A percentile compares a stretch with the other conserved stretches of the same genome.
phyloP scores from a whole-genome alignment of 2,329 filamentous ascomycete genomes.

The Alternaria sp. region DNA sequence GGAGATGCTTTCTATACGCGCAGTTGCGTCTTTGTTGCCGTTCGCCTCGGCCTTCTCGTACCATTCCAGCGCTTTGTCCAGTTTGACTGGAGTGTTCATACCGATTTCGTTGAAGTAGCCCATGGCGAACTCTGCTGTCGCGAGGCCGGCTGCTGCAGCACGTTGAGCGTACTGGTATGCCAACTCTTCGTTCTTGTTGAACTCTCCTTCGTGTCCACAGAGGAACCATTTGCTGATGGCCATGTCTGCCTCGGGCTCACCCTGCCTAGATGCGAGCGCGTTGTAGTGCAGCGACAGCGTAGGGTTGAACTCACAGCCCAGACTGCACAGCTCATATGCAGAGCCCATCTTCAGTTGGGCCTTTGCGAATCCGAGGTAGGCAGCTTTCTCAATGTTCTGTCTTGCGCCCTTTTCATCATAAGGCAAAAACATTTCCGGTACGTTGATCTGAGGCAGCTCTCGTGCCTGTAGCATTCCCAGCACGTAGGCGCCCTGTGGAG shows the following conservation, averaged over 20 bases:
- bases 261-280: slow-evolving; percentile 87
- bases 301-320: slow-evolving; percentile 94
- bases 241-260: slow-evolving; percentile 91
- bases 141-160: slow-evolving; percentile 80
- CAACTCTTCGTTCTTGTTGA: slow-evolving; percentile 93
- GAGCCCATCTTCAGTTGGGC: slow-evolving; percentile 97
- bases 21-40: slow-evolving; percentile 87
- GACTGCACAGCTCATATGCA: slow-evolving; percentile 90
- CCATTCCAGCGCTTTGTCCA: slow-evolving; percentile 85
- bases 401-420: slow-evolving; percentile 77
- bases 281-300: slow-evolving; percentile 95
- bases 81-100: slow-evolving; percentile 84
- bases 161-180: slow-evolving; percentile 91
- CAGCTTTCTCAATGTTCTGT: slow-evolving; percentile 94
- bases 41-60: slow-evolving; percentile 88
- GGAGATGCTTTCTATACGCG: slow-evolving; percentile 82
- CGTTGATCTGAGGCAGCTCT: slow-evolving; percentile 86
- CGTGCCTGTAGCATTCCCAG: slow-evolving; percentile 93
- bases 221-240: slow-evolving; percentile 99
- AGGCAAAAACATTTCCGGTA: slow-evolving; percentile 76
- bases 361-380: slow-evolving; percentile 94
- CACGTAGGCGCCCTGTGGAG: slow-evolving; percentile 93
- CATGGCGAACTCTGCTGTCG: slow-evolving; percentile 94
- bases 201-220: slow-evolving; percentile 90
- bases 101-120: slow-evolving; percentile 98